Conservation (phyloP, 345 rosid genomes). For the Hypericum androsaemum region DNA sequence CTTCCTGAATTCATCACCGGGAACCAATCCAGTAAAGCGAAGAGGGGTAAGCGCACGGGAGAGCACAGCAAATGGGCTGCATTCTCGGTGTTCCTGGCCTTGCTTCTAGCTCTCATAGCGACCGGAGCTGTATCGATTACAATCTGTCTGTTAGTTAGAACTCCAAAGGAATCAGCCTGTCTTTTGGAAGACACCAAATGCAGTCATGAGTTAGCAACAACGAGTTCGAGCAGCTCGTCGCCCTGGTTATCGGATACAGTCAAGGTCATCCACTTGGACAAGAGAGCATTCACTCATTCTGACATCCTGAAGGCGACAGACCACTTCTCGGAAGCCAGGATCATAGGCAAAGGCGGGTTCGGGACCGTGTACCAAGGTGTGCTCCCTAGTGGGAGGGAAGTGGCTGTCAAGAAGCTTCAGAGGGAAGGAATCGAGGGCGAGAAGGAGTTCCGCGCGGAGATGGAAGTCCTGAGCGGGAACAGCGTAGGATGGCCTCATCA, state of each 20-base stretch:
- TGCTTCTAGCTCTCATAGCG: slow-evolving; percentile 26
- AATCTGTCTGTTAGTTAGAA: slow-evolving; percentile 30
- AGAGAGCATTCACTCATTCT: slow-evolving; percentile 62
- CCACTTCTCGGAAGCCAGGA: slow-evolving; percentile 59
- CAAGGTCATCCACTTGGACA: slow-evolving; percentile 67
- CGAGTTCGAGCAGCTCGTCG: slow-evolving; percentile 65
- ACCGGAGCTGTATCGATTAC: slow-evolving; percentile 39
- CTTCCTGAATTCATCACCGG: slow-evolving; percentile 40
- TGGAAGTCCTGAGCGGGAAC: slow-evolving; percentile 78
- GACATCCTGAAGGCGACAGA: slow-evolving; percentile 80
- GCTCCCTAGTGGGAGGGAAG: slow-evolving; percentile 73
- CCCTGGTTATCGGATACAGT: slow-evolving; percentile 64
- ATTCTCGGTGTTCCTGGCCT: slow-evolving; percentile 29
- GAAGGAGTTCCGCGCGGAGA: slow-evolving; percentile 76
- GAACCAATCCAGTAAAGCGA: not conserved
- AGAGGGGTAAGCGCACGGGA: slow-evolving; percentile 6
- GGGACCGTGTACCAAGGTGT: slow-evolving; percentile 74
- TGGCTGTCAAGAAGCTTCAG: slow-evolving; percentile 85
- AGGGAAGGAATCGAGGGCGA: slow-evolving; percentile 82
- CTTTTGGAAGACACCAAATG: slow-evolving; percentile 42
- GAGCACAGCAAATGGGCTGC: slow-evolving; percentile 22
- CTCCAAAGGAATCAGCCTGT: slow-evolving; percentile 30
- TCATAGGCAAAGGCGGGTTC: slow-evolving; percentile 82
- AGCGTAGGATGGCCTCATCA: slow-evolving; percentile 90
- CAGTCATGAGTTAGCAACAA: slow-evolving; percentile 38